A percentile compares a stretch with the other conserved stretches of the same genome.
These are phyloP conservation scores for Nakazawaea anatomiae DNA, from an alignment of 805 yeast species.

Conservation along the genomic window DNA sequence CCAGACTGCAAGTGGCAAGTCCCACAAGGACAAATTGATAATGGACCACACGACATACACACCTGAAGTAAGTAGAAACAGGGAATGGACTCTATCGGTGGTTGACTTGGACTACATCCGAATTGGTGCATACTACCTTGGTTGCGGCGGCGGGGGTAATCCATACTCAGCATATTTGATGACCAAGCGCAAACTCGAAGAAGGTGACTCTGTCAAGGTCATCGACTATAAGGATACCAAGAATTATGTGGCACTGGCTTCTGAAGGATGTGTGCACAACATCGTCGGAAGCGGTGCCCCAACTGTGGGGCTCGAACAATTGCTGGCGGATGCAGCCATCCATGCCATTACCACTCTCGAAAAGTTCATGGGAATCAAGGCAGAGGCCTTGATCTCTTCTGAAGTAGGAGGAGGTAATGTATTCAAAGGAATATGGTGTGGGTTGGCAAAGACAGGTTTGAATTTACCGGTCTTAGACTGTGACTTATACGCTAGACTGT, in stretches of 20 bases:
- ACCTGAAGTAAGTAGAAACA: conserved; percentile 21
- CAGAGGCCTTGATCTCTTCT: conserved; percentile 24
- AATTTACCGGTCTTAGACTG: conserved; percentile 26
- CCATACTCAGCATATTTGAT: conserved; percentile 35
- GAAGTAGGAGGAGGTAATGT: conserved; percentile 34
- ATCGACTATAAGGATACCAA: conserved; percentile 27
- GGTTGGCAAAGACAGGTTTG: conserved; percentile 18
- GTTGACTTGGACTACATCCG: conserved; percentile 33
- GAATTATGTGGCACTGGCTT: conserved; percentile 13
- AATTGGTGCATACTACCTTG: conserved; percentile 40
- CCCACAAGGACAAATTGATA: conserved; percentile 6
- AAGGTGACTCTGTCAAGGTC: conserved; percentile 29
- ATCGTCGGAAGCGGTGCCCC: conserved; percentile 33
- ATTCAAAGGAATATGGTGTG: conserved; percentile 20
- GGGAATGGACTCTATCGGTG: conserved; percentile 34
- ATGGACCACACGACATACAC: conserved; percentile 22
- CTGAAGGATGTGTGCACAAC: conserved; percentile 4
- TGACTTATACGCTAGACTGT: conserved; percentile 36
- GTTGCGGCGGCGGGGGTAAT: conserved; percentile 50
- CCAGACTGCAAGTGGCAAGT: conserved; percentile 1
- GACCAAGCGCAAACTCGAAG: conserved; percentile 24
- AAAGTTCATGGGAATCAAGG: conserved; percentile 18
- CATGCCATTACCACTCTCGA: conserved; percentile 24
- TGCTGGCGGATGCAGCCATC: conserved; percentile 31
- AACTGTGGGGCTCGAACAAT: conserved; percentile 38